A percentile compares a stretch with the other conserved stretches of the same genome.
Evolutionary conservation across 2,329 filamentous ascomycete species (phyloP).

Genomic region (Penicillium sp.): DNA sequence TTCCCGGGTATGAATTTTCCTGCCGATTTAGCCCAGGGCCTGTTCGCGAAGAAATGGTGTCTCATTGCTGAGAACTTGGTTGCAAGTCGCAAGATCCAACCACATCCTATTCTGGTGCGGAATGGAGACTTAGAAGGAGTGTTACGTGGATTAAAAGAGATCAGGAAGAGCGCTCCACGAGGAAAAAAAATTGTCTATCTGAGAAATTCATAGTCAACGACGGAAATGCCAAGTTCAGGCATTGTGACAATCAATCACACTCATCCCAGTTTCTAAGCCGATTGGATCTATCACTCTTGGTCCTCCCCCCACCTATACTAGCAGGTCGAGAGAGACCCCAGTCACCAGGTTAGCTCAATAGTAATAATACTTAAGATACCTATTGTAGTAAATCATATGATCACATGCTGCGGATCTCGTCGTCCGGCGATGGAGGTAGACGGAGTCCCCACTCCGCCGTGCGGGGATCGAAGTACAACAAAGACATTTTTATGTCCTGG

Average conservation of each 20-base stretch:
- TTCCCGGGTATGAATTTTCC: background rate
- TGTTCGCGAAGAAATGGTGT: background rate
- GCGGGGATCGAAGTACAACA: background rate
- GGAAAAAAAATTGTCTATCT: background rate
- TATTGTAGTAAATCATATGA: too few relatives aligned
- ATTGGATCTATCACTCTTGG: too few relatives aligned
- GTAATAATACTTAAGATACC: too few relatives aligned
- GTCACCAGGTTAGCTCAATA: too few relatives aligned
- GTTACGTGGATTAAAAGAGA: background rate
- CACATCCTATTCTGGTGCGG: background rate
- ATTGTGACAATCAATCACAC: too few relatives aligned
- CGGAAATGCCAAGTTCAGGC: background rate
- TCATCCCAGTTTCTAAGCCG: too few relatives aligned
- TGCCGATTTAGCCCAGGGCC: background rate
- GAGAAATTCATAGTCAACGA: background rate
- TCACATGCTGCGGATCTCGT: background rate
- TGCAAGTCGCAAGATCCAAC: background rate
- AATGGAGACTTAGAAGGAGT: background rate
- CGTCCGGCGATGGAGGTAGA: background rate
- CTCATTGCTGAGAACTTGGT: background rate
- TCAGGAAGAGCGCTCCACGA: background rate
- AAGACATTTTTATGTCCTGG: background rate
- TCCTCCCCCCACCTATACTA: too few relatives aligned
- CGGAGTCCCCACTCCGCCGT: background rate
- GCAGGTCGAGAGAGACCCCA: too few relatives aligned